These are phyloP conservation scores for Termitomyces sp. DNA, from an alignment of 768 basidiomycete genomes.

Conservation along the genomic window DNA sequence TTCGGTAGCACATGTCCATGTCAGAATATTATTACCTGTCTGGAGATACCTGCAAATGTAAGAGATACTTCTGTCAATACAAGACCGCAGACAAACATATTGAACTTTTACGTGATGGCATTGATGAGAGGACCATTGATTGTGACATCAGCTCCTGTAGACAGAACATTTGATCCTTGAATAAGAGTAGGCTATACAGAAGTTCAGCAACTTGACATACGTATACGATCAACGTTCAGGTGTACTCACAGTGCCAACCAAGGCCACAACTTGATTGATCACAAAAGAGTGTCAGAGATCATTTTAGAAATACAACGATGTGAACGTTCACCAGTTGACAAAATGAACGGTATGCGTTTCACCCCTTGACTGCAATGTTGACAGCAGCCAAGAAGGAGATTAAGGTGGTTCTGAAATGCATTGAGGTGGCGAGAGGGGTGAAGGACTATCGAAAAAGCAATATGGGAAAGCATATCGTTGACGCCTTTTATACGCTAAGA, in stretches of 20 bases:
- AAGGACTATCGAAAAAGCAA: too few relatives aligned
- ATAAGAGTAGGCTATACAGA: constrained; percentile 22
- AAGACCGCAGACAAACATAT: not conserved
- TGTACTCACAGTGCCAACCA: constrained; percentile 27
- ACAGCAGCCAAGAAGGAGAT: constrained; percentile 12
- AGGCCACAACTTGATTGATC: constrained; percentile 19
- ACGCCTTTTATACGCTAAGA: not conserved
- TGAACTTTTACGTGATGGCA: constrained; percentile 28
- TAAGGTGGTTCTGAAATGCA: constrained; percentile 11
- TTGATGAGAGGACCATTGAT: constrained; percentile 19
- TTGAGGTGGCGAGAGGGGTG: not conserved
- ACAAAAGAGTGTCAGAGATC: too few relatives aligned
- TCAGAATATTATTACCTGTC: constrained; percentile 13
- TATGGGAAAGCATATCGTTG: too few relatives aligned
- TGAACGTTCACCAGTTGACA: constrained; percentile 20
- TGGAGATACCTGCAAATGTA: constrained; percentile 20
- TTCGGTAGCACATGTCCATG: not conserved
- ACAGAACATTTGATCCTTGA: constrained; percentile 22
- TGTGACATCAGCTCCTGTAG: constrained; percentile 22
- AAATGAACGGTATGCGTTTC: constrained; percentile 32
- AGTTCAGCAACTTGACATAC: not conserved
- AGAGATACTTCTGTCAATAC: not conserved
- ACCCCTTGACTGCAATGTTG: constrained; percentile 18
- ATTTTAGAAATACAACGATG: too few relatives aligned
- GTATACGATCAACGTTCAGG: not conserved